Conservation (phyloP, 2,329 filamentous ascomycete genomes). For the Beauveria varroae region DNA sequence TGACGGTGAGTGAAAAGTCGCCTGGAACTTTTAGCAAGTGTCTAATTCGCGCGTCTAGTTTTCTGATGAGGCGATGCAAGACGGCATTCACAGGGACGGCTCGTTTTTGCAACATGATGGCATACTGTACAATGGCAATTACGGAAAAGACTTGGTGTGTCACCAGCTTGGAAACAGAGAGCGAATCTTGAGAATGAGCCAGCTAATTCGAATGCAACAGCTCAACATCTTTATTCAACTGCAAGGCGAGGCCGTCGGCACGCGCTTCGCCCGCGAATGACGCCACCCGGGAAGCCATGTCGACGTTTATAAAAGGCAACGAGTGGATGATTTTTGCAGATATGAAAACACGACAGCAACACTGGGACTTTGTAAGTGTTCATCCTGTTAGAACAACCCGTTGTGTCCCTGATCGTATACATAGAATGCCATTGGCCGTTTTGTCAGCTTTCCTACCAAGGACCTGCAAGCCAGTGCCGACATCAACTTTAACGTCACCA, state of each 20-base stretch:
- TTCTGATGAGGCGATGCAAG: constrained; percentile 12
- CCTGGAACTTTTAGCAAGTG: not conserved
- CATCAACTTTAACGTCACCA: constrained; percentile 19
- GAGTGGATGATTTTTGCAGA: constrained; percentile 20
- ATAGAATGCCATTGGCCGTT: constrained; percentile 18
- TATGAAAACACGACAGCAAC: constrained; percentile 11
- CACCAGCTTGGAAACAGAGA: too few species aligned
- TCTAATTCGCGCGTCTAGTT: constrained; percentile 10
- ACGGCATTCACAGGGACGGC: constrained; percentile 19
- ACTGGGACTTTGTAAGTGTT: constrained; percentile 18
- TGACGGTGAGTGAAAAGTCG: constrained; percentile 12
- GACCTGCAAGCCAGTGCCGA: constrained; percentile 18
- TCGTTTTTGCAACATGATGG: constrained; percentile 19
- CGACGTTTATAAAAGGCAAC: constrained; percentile 15
- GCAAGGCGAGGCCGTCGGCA: constrained; percentile 16
- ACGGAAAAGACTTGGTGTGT: constrained; percentile 18
- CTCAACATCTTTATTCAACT: constrained; percentile 19
- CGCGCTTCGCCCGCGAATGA: constrained; percentile 16
- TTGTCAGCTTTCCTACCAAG: constrained; percentile 17
- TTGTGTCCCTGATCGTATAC: not conserved
- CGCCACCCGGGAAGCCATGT: constrained; percentile 15
- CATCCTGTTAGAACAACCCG: not conserved
- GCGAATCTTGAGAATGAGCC: too few species aligned
- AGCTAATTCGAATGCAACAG: not conserved
- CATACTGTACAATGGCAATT: constrained; percentile 19